phyloP scores from a whole-genome alignment of 228 moss, liverwort and hornwort genomes.

The Sphagnum fallax region DNA sequence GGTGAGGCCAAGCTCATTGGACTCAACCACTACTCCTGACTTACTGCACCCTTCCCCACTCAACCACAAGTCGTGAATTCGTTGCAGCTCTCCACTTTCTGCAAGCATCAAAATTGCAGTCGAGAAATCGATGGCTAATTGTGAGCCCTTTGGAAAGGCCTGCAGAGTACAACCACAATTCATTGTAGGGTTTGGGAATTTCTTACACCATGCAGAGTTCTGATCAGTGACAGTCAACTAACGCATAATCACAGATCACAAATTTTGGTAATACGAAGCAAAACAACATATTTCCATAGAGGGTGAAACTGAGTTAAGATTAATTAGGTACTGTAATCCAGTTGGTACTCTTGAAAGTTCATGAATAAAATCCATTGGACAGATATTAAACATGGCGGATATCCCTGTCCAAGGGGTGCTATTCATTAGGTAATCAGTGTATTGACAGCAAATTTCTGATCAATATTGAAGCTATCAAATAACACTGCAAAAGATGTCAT shows the following conservation, averaged over 20 bases:
- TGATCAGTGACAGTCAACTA: background rate
- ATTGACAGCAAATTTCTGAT: too few species aligned
- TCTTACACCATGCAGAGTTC: background rate
- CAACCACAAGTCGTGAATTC: constrained; percentile 76
- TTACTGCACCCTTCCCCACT: constrained; percentile 38
- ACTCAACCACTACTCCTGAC: constrained; percentile 16
- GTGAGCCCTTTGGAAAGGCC: constrained; percentile 91
- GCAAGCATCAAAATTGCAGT: constrained; percentile 71
- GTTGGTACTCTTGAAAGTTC: background rate
- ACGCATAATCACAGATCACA: background rate
- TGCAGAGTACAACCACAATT: constrained; percentile 7
- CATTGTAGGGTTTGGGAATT: background rate
- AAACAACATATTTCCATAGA: background rate
- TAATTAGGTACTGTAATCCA: too few species aligned
- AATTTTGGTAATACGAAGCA: background rate
- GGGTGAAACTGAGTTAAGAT: background rate
- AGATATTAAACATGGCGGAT: too few species aligned
- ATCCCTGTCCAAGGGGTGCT: too few species aligned
- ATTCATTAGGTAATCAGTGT: too few species aligned
- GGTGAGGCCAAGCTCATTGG: constrained; percentile 55
- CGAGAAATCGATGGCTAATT: constrained; percentile 82
- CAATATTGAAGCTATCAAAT: too few species aligned
- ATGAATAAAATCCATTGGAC: background rate
- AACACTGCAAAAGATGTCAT: too few species aligned
- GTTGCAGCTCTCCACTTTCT: constrained; percentile 80